Evolutionary conservation across 2,329 filamentous ascomycete species (phyloP).

Genomic region (Parasarocladium wereldwijsianum): DNA sequence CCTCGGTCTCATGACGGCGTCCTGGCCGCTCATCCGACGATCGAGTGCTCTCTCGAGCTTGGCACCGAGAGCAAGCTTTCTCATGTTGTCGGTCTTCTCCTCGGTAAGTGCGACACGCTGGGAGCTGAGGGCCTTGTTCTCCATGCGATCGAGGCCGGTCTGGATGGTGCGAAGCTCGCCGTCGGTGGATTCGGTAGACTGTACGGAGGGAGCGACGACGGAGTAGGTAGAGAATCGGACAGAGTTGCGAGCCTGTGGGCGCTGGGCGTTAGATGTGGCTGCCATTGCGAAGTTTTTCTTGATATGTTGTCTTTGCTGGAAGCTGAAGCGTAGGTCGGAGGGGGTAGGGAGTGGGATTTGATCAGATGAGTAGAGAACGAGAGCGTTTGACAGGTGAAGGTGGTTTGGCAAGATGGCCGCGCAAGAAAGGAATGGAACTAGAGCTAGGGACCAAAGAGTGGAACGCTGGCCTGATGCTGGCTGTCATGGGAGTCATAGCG

Average conservation of each 20-base stretch:
- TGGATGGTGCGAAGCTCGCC: slow-evolving; percentile 56
- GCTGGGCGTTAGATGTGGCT: slow-evolving; percentile 7
- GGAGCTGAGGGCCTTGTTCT: slow-evolving; percentile 70
- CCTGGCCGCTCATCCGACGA: slow-evolving; percentile 74
- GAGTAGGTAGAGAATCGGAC: slow-evolving; percentile 46
- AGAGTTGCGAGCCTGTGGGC: slow-evolving; percentile 33
- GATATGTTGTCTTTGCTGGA: slow-evolving; percentile 5
- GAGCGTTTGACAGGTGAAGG: too few species aligned
- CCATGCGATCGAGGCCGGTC: slow-evolving; percentile 69
- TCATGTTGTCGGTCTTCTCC: slow-evolving; percentile 68
- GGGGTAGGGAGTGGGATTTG: slow-evolving; percentile 3
- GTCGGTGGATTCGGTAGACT: slow-evolving; percentile 37
- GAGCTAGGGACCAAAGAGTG: too few species aligned
- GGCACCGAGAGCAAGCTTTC: slow-evolving; percentile 75
- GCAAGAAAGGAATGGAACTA: slow-evolving; percentile 3
- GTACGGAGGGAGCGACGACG: slow-evolving; percentile 38
- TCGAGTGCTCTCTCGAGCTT: slow-evolving; percentile 82
- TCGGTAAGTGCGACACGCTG: slow-evolving; percentile 61
- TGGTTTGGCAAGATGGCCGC: slow-evolving; percentile 2
- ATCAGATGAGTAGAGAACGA: background rate
- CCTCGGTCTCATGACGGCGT: slow-evolving; percentile 63
- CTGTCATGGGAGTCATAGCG: too few species aligned
- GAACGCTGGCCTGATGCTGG: too few species aligned
- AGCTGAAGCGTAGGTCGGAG: slow-evolving; percentile 5
- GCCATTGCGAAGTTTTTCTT: slow-evolving; percentile 9